Evolutionary conservation across 805 yeast species (phyloP), one percentile per base, ranked within the genome.

Genomic region (Schwanniomyces pseudopolymorphus): DNA sequence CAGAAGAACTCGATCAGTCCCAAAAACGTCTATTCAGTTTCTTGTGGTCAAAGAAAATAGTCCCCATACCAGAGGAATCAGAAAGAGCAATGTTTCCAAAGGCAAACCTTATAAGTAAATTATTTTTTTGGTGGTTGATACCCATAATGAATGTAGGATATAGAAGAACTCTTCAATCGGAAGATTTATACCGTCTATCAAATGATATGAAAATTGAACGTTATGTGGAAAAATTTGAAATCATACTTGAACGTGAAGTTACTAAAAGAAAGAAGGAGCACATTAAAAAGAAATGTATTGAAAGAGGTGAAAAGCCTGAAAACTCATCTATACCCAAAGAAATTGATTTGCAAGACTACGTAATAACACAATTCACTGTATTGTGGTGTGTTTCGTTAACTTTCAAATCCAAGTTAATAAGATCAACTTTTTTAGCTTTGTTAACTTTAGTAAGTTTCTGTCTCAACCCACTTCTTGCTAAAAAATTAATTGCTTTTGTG

Each of bases 61-160:
- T 83, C 0, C 72, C 74, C 2, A 55, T 78, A 0, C 82, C 83
- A 0, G 47, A 63, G 1, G 70, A 68, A 10, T 72, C 70, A 1
- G 80, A 78, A 47, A 58, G 84, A 40, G 54, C 44, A 11, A 54
- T 49, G 10, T 79, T 66, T 57, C 83, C 83, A 0, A 51, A 52
- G 19, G 67, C 74, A n/a, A 72, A 70, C 45, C 21, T 55, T 27
- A 14, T 79, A 17, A 68, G 70, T 21, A 67, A 64, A 51, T 26
- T 71, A 0, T 77, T 82, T 54, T 80, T 83, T 60, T 76, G 83
- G 80, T 85, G 89, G 88, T 63, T 85, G 38, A 60, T 66, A 33
- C 88, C 88, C 0, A 53, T 85, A 40, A 63, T 85, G 69, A 66
- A 62, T 19, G 78, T 77, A 5, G 90, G 90, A 7, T 85, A 85